These are phyloP conservation scores for Hypoxylon fragiforme DNA, from an alignment of 495 filamentous ascomycete species.

Conservation along the genomic window DNA sequence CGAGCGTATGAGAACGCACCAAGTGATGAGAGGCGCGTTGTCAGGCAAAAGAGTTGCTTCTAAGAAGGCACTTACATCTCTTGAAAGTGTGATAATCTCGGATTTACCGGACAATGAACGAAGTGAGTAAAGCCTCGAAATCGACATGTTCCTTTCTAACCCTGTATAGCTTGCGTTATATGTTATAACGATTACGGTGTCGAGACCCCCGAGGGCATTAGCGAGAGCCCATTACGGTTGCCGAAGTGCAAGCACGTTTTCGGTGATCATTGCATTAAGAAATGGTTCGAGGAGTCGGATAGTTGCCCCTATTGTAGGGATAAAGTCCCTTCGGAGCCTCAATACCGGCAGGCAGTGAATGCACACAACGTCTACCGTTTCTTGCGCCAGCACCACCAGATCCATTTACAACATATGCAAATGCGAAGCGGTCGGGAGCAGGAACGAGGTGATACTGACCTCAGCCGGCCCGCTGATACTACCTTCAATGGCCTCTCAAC, in stretches of 20 bases:
- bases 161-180: conserved; percentile 56
- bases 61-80: conserved; percentile 47
- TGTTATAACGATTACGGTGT: conserved; percentile 61
- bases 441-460: conserved; percentile 16
- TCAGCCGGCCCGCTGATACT: conserved; percentile 1
- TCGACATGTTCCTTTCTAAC: too few species aligned
- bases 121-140: conserved; percentile 47
- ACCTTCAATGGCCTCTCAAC: conserved; percentile 2
- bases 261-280: conserved; percentile 62
- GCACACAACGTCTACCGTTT: conserved; percentile 28
- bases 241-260: conserved; percentile 63
- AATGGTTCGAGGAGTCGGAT: conserved; percentile 62
- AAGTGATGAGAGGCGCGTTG: conserved; percentile 44
- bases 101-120: conserved; percentile 49
- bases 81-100: conserved; percentile 47
- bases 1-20: conserved; percentile 40
- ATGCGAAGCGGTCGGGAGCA: conserved; percentile 10
- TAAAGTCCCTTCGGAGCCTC: conserved; percentile 55
- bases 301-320: conserved; percentile 62
- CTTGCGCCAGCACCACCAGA: conserved; percentile 29
- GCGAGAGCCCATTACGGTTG: conserved; percentile 54
- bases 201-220: conserved; percentile 53
- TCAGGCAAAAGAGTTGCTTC: conserved; percentile 50
- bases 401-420: conserved; percentile 6
- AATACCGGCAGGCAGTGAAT: conserved; percentile 21